Percentiles rank a stretch among this genome's conserved stretches.
phyloP scores from a whole-genome alignment of 805 yeast genomes.

The Clavispora asparagi region DNA sequence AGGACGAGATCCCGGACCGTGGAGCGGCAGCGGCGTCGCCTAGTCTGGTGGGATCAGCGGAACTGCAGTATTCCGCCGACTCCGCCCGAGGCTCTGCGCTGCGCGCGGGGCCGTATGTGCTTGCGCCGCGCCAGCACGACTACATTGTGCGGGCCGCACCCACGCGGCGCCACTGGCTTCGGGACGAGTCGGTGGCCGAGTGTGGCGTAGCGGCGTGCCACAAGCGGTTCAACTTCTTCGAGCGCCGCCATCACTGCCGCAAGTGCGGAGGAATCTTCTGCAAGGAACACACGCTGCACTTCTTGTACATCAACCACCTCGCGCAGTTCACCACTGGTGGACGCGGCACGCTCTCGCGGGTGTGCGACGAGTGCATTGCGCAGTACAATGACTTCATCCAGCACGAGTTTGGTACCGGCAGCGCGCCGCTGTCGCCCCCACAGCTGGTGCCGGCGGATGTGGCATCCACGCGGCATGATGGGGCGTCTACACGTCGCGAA shows the following conservation, averaged over 20 bases:
- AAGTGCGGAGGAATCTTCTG: constrained; percentile 82
- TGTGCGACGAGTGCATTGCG: constrained; percentile 61
- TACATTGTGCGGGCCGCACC: constrained; percentile 38
- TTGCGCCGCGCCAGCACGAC: constrained; percentile 19
- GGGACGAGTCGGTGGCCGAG: constrained; percentile 57
- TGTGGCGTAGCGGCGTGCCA: constrained; percentile 59
- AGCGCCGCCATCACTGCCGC: constrained; percentile 77
- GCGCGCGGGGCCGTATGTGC: constrained; percentile 10
- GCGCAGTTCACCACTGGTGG: constrained; percentile 67
- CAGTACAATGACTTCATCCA: constrained; percentile 52
- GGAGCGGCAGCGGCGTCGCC: neutral
- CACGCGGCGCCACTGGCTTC: constrained; percentile 65
- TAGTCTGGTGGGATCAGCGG: constrained; percentile 25
- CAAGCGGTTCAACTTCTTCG: constrained; percentile 69
- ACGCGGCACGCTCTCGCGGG: constrained; percentile 60
- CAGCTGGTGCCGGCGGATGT: constrained; percentile 1
- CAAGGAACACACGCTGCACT: constrained; percentile 57
- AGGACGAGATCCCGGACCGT: neutral
- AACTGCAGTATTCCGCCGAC: constrained; percentile 26
- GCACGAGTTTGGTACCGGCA: constrained; percentile 32
- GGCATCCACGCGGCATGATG: neutral
- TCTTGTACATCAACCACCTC: constrained; percentile 49
- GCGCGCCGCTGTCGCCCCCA: constrained; percentile 6
- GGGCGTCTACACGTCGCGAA: constrained; percentile 5
- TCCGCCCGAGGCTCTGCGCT: constrained; percentile 13